Evolutionary conservation across 1,284 basidiomycete genomes (phyloP), one percentile per base, ranked within the genome.

Genomic region (Farysia itapuensis): DNA sequence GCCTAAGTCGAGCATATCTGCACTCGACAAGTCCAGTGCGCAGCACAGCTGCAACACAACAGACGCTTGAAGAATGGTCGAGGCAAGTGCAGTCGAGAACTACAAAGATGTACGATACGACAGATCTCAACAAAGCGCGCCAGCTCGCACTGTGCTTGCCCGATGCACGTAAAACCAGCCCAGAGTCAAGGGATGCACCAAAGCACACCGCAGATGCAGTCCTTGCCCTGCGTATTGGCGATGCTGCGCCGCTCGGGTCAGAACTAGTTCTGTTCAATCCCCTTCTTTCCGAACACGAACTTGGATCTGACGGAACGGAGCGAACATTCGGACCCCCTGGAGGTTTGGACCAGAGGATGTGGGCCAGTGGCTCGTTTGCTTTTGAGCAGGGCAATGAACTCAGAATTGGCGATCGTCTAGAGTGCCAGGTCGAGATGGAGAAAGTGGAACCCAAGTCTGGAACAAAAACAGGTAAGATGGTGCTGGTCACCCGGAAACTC

Each of bases 201-300:
- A 61, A 61, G 38, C 26, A 54, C 22, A 51, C 37, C 1, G 39
- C 40, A 5, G 44, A 56, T 5, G 36, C 56, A 1, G 48, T 33
- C 4, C 34, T 61, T 6, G 15, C 43, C 1, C 22, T 51, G 0
- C 8, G 8, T 2, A 1, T 6, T 1, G 58, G 47, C 11, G 30
- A 20, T 5, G 2, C 25, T 1, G 50, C 48, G 40, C 52, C 58
- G 7, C 21, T 56, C 3, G 58, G 58, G 8, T 43, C 43, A 3
- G 58, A 61, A 22, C 39, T 61, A 16, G 48, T 51, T 11, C 39
- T 61, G 2, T 61, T 61, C 52, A 56, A 61, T 14, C 58, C 58
- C 1, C 44, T 61, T 4, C 40, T 61, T 12, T 46, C 38, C 41
- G 58, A 61, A 15, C 19, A n/a, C 13, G 45, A 34, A 2, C 43